These are phyloP conservation scores for Leptographium galeiforme DNA, from an alignment of 2,329 filamentous ascomycete genomes.

Conservation along the genomic window DNA sequence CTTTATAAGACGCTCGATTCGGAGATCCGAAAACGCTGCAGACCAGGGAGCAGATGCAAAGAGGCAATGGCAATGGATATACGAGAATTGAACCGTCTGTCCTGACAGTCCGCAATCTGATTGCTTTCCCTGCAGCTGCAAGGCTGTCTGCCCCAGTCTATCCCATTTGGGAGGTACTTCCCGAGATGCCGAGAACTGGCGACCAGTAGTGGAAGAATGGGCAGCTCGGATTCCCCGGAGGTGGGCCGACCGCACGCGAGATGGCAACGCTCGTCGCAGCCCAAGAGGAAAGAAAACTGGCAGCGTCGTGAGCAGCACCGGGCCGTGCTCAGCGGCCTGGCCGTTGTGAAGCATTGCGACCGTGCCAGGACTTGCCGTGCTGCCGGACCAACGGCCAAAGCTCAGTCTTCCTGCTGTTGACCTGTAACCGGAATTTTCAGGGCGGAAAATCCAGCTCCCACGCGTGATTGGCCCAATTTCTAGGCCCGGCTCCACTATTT, in stretches of 20 bases:
- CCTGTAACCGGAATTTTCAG: conserved; percentile 13
- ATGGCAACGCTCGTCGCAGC: not conserved
- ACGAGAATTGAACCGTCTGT: too few relatives aligned
- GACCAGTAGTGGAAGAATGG: not conserved
- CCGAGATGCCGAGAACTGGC: conserved; percentile 1
- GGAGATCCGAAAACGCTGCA: not conserved
- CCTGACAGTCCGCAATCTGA: not conserved
- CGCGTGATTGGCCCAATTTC: conserved; percentile 10
- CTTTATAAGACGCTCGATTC: not conserved
- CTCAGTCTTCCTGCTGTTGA: conserved; percentile 1
- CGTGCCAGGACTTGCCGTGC: not conserved
- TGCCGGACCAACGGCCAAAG: conserved; percentile 10
- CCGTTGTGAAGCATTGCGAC: not conserved
- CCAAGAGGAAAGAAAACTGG: not conserved
- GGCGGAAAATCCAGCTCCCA: conserved; percentile 10
- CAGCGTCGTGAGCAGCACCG: not conserved
- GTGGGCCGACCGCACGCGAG: not conserved
- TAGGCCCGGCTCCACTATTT: conserved; percentile 5
- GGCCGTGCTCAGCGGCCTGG: not conserved
- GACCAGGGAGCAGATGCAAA: too few relatives aligned
- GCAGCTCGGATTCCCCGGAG: conserved; percentile 1
- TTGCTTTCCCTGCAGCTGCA: not conserved
- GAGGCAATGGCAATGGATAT: too few relatives aligned
- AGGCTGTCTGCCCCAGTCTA: not conserved
- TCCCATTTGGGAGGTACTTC: not conserved